Conservation (phyloP, 2,329 filamentous ascomycete species). For the Colletotrichum orchidophilum region DNA sequence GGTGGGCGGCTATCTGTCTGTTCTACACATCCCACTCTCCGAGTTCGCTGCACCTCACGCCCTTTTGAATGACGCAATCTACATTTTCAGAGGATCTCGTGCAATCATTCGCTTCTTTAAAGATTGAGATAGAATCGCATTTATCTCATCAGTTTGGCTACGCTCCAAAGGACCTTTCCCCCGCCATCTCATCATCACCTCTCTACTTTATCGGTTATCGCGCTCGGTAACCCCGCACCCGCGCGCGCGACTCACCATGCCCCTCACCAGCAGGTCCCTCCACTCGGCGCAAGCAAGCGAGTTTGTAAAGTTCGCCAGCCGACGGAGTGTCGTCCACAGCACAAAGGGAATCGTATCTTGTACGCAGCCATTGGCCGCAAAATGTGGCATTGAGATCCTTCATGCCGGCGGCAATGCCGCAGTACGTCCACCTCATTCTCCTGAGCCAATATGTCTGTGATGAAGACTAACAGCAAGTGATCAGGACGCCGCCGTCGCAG, state of each 20-base stretch:
- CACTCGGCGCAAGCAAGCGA: constrained; percentile 55
- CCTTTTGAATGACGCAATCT: neutral
- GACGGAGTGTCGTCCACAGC: constrained; percentile 92
- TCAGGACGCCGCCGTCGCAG: constrained; percentile 94
- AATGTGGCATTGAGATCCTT: constrained; percentile 87
- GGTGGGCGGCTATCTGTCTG: neutral
- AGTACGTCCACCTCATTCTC: constrained; percentile 60
- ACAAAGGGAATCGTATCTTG: constrained; percentile 91
- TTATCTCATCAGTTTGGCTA: neutral
- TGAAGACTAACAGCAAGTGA: constrained; percentile 25
- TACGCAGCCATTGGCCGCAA: constrained; percentile 88
- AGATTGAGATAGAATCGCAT: neutral
- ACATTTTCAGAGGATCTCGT: neutral
- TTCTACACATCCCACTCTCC: neutral
- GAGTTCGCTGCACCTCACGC: neutral
- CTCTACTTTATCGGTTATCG: neutral
- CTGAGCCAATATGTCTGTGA: neutral
- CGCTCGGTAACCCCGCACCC: constrained; percentile 24
- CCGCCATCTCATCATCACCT: neutral
- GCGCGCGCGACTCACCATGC: constrained; percentile 47
- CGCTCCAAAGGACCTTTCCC: neutral
- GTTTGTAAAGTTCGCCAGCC: constrained; percentile 76
- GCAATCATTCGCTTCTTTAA: neutral
- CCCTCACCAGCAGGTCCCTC: constrained; percentile 56
- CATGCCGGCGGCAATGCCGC: constrained; percentile 91